A percentile compares a stretch with the other conserved stretches of the same genome.
phyloP scores from a whole-genome alignment of 2,329 filamentous ascomycete species.

The Aspergillus viridinutans region DNA sequence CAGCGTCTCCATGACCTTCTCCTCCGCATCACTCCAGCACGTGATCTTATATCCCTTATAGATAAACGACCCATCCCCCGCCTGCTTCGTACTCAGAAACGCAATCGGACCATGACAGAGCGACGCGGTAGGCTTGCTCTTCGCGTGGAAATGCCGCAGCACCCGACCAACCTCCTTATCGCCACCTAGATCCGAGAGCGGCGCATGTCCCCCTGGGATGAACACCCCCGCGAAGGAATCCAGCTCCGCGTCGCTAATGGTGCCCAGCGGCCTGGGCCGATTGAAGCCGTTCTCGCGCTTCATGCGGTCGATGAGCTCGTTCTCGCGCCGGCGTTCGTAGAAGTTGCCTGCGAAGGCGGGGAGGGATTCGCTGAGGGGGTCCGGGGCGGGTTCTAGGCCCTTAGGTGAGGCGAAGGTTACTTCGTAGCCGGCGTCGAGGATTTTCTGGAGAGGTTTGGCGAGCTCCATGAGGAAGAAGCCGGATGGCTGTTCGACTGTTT shows the following conservation, averaged over 20 bases:
- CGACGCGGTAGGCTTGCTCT: conserved; percentile 42
- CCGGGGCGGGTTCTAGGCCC: conserved; percentile 40
- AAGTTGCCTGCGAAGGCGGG: conserved; percentile 45
- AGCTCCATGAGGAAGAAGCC: conserved; percentile 41
- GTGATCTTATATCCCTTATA: conserved; percentile 47
- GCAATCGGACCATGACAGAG: conserved; percentile 48
- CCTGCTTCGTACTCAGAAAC: conserved; percentile 40
- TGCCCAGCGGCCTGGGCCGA: conserved; percentile 33
- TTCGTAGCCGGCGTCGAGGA: conserved; percentile 38
- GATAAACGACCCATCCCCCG: conserved; percentile 34
- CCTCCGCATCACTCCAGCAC: conserved; percentile 44
- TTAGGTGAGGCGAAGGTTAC: conserved; percentile 45
- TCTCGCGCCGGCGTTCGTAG: conserved; percentile 41
- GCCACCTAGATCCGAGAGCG: conserved; percentile 40
- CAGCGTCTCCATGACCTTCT: conserved; percentile 45
- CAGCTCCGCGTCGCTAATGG: conserved; percentile 40
- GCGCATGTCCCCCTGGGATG: conserved; percentile 46
- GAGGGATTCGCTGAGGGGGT: conserved; percentile 41
- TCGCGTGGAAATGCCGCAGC: conserved; percentile 37
- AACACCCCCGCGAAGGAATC: conserved; percentile 40
- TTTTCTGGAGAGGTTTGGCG: conserved; percentile 34
- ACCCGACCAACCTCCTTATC: conserved; percentile 43
- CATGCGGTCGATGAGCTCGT: conserved; percentile 42
- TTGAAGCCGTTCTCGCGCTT: conserved; percentile 44
- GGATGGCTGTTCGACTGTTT: conserved; percentile 25